Evolutionary conservation across 75 land plant species (phyloP).

Genomic region (Adiantum capillusveneris): DNA sequence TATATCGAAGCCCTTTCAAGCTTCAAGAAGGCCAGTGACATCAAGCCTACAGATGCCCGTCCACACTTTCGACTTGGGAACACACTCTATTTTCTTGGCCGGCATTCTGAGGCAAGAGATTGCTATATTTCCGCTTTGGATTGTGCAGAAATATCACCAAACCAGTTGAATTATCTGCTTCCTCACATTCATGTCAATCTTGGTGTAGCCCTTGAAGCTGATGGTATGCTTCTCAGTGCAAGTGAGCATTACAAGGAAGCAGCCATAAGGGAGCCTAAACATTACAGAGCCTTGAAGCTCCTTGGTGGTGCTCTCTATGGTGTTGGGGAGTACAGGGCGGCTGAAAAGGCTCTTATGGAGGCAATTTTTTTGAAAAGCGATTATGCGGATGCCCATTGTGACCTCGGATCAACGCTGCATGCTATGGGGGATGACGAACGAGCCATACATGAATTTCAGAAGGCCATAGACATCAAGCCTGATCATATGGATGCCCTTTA

Average conservation of each 20-base stretch:
- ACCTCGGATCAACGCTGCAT: slow-evolving; percentile 88
- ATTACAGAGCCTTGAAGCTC: slow-evolving; percentile 90
- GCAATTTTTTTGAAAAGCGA: slow-evolving; percentile 73
- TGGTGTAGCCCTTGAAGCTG: slow-evolving; percentile 82
- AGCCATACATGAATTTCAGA: slow-evolving; percentile 90
- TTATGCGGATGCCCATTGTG: slow-evolving; percentile 97
- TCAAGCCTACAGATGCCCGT: slow-evolving; percentile 73
- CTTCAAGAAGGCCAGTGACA: slow-evolving; percentile 71
- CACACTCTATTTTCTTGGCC: slow-evolving; percentile 61
- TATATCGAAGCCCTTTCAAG: slow-evolving; percentile 64
- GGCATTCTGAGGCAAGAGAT: slow-evolving; percentile 55
- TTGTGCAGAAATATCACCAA: slow-evolving; percentile 63
- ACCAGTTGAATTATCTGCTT: slow-evolving; percentile 59
- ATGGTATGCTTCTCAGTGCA: slow-evolving; percentile 89
- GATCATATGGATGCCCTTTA: slow-evolving; percentile 94
- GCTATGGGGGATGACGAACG: slow-evolving; percentile 85
- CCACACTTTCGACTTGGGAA: slow-evolving; percentile 83
- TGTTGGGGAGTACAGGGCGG: slow-evolving; percentile 93
- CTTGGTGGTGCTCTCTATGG: slow-evolving; percentile 92
- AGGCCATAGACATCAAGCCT: slow-evolving; percentile 90
- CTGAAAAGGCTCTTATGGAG: slow-evolving; percentile 89
- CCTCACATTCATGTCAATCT: slow-evolving; percentile 97
- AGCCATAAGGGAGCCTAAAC: slow-evolving; percentile 80
- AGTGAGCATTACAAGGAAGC: slow-evolving; percentile 99
- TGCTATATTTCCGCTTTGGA: slow-evolving; percentile 67